phyloP scores from a whole-genome alignment of 176 grass and related monocot species.

The Hyparrhenia diplandra region DNA sequence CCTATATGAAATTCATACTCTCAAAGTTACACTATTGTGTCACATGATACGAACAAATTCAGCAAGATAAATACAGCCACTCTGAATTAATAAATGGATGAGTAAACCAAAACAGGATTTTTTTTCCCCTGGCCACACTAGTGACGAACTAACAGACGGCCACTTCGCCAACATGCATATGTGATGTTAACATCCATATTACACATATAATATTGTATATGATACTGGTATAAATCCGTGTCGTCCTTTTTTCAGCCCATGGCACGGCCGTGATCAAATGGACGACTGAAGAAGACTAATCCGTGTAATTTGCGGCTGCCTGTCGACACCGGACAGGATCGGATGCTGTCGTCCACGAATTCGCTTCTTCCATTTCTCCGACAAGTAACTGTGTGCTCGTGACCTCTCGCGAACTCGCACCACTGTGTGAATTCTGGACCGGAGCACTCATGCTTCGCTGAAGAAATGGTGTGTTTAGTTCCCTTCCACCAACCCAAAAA shows the following conservation, averaged over 20 bases:
- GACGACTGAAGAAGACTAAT: background rate
- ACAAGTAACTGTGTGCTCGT: constrained; percentile 24
- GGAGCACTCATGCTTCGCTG: background rate
- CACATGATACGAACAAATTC: background rate
- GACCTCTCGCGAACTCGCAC: background rate
- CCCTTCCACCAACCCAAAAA: no score
- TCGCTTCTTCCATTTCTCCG: constrained; percentile 32
- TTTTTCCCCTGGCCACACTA: background rate
- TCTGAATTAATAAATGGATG: background rate
- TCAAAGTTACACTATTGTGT: no score
- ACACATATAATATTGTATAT: background rate
- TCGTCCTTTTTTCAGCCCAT: constrained; percentile 35
- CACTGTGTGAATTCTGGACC: background rate
- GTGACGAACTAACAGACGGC: background rate
- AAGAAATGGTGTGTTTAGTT: no score
- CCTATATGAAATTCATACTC: no score
- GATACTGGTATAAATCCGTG: background rate
- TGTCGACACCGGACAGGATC: background rate
- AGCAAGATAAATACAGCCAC: background rate
- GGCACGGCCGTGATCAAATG: background rate
- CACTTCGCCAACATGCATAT: constrained; percentile 4
- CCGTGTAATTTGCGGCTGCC: background rate
- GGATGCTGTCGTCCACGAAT: constrained; percentile 8
- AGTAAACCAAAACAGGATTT: background rate
- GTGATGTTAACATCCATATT: constrained; percentile 20